Evolutionary conservation across 2,329 filamentous ascomycete species (phyloP).

Genomic region (Phyllosticta citrichinensis): DNA sequence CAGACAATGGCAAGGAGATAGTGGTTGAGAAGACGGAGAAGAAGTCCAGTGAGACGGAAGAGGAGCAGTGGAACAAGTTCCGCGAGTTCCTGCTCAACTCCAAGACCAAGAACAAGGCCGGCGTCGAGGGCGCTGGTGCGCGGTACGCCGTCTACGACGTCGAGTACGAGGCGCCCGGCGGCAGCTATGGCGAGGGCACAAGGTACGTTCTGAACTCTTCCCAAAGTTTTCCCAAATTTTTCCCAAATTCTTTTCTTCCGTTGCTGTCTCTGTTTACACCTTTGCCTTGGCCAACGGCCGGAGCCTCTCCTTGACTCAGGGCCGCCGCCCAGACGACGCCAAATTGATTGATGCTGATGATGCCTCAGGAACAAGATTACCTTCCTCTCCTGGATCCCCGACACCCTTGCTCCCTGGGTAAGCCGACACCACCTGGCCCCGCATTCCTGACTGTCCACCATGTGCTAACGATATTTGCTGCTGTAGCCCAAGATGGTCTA

Average conservation of each 20-base stretch:
- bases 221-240: not conserved
- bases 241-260: not conserved
- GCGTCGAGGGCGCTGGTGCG: constrained; percentile 49
- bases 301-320: not conserved
- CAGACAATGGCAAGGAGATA: constrained; percentile 73
- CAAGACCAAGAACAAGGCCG: constrained; percentile 60
- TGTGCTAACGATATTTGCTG: not conserved
- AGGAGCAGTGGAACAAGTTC: constrained; percentile 55
- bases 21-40: constrained; percentile 64
- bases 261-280: not conserved
- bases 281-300: constrained; percentile 18
- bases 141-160: constrained; percentile 82
- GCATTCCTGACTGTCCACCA: not conserved
- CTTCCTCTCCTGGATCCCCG: constrained; percentile 71
- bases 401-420: constrained; percentile 71
- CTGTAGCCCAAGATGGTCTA: constrained; percentile 77
- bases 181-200: constrained; percentile 53
- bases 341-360: not conserved
- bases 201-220: constrained; percentile 36
- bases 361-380: constrained; percentile 54
- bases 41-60: constrained; percentile 5
- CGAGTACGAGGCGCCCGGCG: constrained; percentile 56
- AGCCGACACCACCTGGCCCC: constrained; percentile 23
- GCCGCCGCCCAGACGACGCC: not conserved
- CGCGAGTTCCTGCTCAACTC: constrained; percentile 66